These are phyloP conservation scores for Aspergillus ellipticus DNA, from an alignment of 495 filamentous ascomycete species.

Conservation along the genomic window DNA sequence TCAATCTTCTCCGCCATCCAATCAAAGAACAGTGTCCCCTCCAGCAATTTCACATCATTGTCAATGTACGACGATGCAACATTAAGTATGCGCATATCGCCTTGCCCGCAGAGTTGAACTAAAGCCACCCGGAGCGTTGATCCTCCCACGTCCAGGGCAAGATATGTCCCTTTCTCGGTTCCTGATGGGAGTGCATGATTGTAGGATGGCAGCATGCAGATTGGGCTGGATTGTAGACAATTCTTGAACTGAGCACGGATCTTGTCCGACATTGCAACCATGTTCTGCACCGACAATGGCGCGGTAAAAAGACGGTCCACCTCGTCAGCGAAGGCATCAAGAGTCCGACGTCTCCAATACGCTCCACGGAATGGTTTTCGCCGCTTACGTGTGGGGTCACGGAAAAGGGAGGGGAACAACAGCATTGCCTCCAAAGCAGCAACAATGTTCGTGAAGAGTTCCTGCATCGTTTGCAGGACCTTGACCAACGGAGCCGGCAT, in stretches of 20 bases:
- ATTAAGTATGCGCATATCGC: constrained; percentile 48
- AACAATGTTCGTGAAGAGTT: constrained; percentile 52
- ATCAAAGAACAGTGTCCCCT: constrained; percentile 59
- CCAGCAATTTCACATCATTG: constrained; percentile 47
- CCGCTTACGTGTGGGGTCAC: constrained; percentile 31
- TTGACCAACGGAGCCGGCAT: constrained; percentile 43
- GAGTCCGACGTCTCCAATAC: constrained; percentile 41
- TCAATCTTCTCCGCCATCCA: constrained; percentile 65
- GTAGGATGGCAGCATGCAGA: constrained; percentile 66
- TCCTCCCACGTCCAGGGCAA: constrained; percentile 64
- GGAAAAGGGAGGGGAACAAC: constrained; percentile 50
- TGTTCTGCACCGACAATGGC: constrained; percentile 36
- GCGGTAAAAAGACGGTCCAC: constrained; percentile 46
- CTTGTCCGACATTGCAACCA: constrained; percentile 53
- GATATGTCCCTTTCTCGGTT: constrained; percentile 54
- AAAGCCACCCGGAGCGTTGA: constrained; percentile 64
- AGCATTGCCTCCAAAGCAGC: constrained; percentile 48
- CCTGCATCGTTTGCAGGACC: constrained; percentile 48
- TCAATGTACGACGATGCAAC: constrained; percentile 53
- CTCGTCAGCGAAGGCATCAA: constrained; percentile 51
- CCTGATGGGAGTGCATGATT: constrained; percentile 60
- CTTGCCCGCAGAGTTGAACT: constrained; percentile 52
- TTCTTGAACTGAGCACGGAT: constrained; percentile 56
- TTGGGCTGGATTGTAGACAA: constrained; percentile 50
- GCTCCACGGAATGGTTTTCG: constrained; percentile 34